phyloP scores from a whole-genome alignment of 2,329 filamentous ascomycete genomes.

The Pleoardoris graminearum region DNA sequence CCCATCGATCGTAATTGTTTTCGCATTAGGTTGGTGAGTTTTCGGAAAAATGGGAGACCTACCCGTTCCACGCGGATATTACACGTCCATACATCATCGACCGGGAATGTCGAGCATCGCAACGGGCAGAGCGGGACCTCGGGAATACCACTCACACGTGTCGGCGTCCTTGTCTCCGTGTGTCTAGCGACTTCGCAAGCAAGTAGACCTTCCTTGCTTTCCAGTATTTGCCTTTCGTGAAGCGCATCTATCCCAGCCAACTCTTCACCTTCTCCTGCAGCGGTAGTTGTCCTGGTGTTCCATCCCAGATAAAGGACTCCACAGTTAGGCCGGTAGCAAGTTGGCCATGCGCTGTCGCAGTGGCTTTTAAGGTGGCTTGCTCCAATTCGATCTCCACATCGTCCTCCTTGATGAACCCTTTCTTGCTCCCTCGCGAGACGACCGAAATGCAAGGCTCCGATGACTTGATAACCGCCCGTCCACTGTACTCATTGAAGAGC shows the following conservation, averaged over 20 bases:
- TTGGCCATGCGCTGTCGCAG: conserved; percentile 8
- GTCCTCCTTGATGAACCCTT: conserved; percentile 18
- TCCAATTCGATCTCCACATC: conserved; percentile 28
- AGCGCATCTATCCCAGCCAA: conserved; percentile 19
- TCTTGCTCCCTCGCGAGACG: conserved; percentile 24
- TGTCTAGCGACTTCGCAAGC: too few relatives aligned
- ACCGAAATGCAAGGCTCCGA: conserved; percentile 32
- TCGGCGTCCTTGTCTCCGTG: too few relatives aligned
- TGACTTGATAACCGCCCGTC: conserved; percentile 21
- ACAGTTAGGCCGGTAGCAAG: conserved; percentile 13
- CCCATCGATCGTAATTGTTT: not conserved
- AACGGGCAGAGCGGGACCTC: too few relatives aligned
- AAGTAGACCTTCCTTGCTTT: too few relatives aligned
- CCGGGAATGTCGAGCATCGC: not conserved
- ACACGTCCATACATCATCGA: conserved; percentile 4
- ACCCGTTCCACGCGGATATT: not conserved
- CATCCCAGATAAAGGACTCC: conserved; percentile 32
- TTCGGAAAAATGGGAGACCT: conserved; percentile 2
- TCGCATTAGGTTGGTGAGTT: conserved; percentile 1
- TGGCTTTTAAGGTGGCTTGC: conserved; percentile 22
- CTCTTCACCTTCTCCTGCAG: conserved; percentile 31
- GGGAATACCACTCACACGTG: too few relatives aligned
- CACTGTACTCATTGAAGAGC: conserved; percentile 28
- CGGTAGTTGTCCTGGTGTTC: conserved; percentile 11
- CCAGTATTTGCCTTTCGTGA: not conserved